A percentile compares a stretch with the other conserved stretches of the same genome.
These are phyloP conservation scores for Cytidiella melzeri DNA, from an alignment of 768 basidiomycete species.

Conservation along the genomic window DNA sequence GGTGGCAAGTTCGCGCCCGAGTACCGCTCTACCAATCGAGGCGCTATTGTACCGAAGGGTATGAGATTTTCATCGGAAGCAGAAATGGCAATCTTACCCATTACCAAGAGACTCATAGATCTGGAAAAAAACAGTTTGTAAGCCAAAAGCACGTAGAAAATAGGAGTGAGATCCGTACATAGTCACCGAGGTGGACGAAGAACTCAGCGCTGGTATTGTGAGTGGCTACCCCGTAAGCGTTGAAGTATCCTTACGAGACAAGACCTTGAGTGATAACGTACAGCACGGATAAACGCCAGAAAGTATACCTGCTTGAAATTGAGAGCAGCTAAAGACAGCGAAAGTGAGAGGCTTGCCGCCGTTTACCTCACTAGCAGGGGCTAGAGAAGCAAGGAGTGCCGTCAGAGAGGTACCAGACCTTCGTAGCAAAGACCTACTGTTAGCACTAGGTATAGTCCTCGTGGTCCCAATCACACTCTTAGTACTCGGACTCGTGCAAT, in stretches of 20 bases:
- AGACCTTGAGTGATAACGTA: neutral
- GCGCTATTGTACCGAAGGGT: slow-evolving; percentile 24
- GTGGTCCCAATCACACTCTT: slow-evolving; percentile 45
- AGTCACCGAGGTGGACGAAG: slow-evolving; percentile 56
- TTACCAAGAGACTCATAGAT: slow-evolving; percentile 43
- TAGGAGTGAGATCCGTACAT: slow-evolving; percentile 28
- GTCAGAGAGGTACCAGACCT: neutral
- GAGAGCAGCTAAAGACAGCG: slow-evolving; percentile 57
- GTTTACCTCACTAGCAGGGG: slow-evolving; percentile 41
- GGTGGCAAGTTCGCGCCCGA: slow-evolving; percentile 50
- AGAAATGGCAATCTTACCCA: slow-evolving; percentile 19
- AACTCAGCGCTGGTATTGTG: slow-evolving; percentile 46
- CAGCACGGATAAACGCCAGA: neutral
- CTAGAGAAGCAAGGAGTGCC: slow-evolving; percentile 22
- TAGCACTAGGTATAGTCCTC: slow-evolving; percentile 40
- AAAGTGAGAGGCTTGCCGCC: slow-evolving; percentile 46
- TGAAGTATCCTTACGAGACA: slow-evolving; percentile 47
- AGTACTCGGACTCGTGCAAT: slow-evolving; percentile 41
- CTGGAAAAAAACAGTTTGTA: slow-evolving; percentile 19
- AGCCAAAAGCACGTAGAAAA: neutral
- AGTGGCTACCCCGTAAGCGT: slow-evolving; percentile 52
- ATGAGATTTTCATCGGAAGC: neutral
- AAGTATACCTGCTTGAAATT: slow-evolving; percentile 39
- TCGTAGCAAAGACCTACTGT: slow-evolving; percentile 33
- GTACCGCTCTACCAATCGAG: slow-evolving; percentile 41